Evolutionary conservation across 176 grass and related monocot species (phyloP).

Genomic region (Eragrostis curvula): DNA sequence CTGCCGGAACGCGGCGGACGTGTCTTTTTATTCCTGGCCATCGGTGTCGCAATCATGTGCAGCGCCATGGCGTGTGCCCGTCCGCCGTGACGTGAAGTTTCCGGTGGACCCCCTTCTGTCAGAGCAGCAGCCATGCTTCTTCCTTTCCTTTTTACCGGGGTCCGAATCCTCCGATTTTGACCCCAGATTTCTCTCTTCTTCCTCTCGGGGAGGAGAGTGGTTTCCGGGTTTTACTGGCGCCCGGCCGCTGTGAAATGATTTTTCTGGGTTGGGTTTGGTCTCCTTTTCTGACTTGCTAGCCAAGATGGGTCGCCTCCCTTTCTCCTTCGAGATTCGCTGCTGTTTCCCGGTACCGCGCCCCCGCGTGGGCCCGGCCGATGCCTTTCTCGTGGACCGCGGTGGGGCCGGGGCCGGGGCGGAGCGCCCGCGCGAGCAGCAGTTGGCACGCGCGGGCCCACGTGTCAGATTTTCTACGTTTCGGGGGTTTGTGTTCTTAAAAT

Average conservation of each 20-base stretch:
- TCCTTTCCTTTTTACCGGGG: background rate
- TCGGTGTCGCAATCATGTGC: background rate
- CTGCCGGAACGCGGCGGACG: background rate
- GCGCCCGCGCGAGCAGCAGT: too few relatives aligned
- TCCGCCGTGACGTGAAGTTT: background rate
- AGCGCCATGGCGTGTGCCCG: background rate
- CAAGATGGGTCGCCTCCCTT: background rate
- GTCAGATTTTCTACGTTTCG: background rate
- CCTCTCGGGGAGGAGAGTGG: background rate
- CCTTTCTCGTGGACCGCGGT: background rate
- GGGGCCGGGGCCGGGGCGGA: background rate
- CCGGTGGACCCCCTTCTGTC: background rate
- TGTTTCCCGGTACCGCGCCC: background rate
- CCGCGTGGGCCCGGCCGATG: background rate
- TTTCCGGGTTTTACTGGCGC: background rate
- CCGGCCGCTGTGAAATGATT: background rate
- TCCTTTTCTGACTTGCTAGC: constrained; percentile 13
- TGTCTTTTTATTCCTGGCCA: background rate
- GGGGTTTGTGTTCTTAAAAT: too few relatives aligned
- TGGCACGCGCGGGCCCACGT: background rate
- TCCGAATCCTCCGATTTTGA: background rate
- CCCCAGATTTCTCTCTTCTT: too few relatives aligned
- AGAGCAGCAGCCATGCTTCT: too few relatives aligned
- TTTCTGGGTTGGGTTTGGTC: background rate
- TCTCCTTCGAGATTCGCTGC: background rate